These are phyloP conservation scores for Anaeromyces robustus DNA, from an alignment of 192 early-diverging fungal species.

Conservation along the genomic window DNA sequence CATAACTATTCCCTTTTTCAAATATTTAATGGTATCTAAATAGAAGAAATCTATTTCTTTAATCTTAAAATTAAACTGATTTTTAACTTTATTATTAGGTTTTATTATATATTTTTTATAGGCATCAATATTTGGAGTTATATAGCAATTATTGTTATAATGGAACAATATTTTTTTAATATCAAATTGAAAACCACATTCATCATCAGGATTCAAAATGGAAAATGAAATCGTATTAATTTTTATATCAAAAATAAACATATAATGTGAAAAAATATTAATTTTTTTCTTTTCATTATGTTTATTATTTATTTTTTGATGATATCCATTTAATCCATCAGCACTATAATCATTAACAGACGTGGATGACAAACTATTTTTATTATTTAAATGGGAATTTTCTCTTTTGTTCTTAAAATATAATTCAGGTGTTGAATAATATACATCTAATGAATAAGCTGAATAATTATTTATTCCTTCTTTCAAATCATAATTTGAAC, in stretches of 20 bases:
- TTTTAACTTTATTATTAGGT: neutral
- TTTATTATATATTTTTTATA: neutral
- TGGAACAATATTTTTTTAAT: neutral
- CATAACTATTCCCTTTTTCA: neutral
- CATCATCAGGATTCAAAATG: neutral
- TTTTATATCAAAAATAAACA: neutral
- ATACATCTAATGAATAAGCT: neutral
- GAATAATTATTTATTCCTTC: neutral
- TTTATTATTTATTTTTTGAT: neutral
- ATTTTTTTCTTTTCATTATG: neutral
- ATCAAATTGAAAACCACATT: neutral
- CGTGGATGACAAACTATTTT: no score
- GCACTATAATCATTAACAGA: no score
- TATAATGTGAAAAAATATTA: neutral
- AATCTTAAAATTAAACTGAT: neutral
- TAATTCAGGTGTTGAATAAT: neutral
- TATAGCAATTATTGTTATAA: neutral
- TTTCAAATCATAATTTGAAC: neutral
- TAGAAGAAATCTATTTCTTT: neutral
- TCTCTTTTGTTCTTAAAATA: neutral
- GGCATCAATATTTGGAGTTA: neutral
- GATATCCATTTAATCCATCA: no score
- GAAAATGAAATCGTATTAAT: neutral
- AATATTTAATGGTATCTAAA: neutral
- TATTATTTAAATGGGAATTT: no score